These are phyloP conservation scores for Candida xiaguanensis DNA, from an alignment of 805 yeast genomes.

Conservation along the genomic window DNA sequence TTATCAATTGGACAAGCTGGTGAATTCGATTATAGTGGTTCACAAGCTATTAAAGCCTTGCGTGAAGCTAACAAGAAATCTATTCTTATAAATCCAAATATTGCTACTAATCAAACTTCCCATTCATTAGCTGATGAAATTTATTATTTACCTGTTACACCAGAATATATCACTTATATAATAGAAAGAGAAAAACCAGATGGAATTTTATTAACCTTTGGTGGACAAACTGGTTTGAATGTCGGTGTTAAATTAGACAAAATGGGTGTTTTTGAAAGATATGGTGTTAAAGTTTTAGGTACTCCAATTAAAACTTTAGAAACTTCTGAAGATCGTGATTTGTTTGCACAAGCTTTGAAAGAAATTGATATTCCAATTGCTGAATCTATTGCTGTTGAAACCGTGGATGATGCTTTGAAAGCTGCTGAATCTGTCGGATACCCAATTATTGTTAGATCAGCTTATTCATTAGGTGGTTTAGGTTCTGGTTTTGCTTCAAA, in stretches of 20 bases:
- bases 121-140: slow-evolving; percentile 94
- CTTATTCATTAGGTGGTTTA: slow-evolving; percentile 94
- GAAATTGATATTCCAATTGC: slow-evolving; percentile 97
- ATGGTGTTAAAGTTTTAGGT: slow-evolving; percentile 91
- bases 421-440: slow-evolving; percentile 89
- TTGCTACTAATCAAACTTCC: slow-evolving; percentile 95
- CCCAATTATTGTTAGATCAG: slow-evolving; percentile 96
- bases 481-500: slow-evolving; percentile 96
- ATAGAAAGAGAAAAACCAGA: slow-evolving; percentile 96
- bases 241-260: slow-evolving; percentile 94
- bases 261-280: slow-evolving; percentile 89
- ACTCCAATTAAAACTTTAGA: slow-evolving; percentile 95
- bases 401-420: slow-evolving; percentile 85
- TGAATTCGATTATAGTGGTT: slow-evolving; percentile 95
- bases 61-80: slow-evolving; percentile 85
- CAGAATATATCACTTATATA: slow-evolving; percentile 92
- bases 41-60: slow-evolving; percentile 95
- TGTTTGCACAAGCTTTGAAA: slow-evolving; percentile 91
- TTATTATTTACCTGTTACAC: slow-evolving; percentile 92
- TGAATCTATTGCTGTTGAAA: slow-evolving; percentile 91
- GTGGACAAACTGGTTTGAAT: slow-evolving; percentile 97
- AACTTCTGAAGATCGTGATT: slow-evolving; percentile 96
- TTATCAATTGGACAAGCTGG: slow-evolving; percentile 98
- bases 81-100: slow-evolving; percentile 89
- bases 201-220: slow-evolving; percentile 92